phyloP scores from a whole-genome alignment of 352 stramenopile genomes.

The Phytophthora meadii region DNA sequence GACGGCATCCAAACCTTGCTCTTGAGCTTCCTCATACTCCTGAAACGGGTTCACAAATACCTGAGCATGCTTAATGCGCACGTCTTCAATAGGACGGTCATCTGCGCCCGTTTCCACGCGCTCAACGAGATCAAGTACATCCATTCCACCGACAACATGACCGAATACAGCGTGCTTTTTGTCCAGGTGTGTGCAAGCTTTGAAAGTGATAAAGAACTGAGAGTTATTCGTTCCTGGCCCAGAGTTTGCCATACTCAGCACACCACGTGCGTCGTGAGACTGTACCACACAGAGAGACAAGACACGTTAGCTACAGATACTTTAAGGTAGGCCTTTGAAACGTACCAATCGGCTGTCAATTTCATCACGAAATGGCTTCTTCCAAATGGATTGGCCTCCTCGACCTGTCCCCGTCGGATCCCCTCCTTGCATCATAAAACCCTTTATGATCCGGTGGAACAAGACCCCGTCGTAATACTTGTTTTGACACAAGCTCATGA shows the following conservation, averaged over 20 bases:
- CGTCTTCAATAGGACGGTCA: constrained; percentile 84
- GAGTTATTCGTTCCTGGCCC: constrained; percentile 95
- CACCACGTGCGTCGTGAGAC: constrained; percentile 88
- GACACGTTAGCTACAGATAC: constrained; percentile 4
- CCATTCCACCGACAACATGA: constrained; percentile 92
- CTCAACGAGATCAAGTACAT: constrained; percentile 86
- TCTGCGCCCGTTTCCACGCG: constrained; percentile 70
- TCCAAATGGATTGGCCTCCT: constrained; percentile 95
- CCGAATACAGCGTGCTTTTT: constrained; percentile 99
- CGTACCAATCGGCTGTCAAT: constrained; percentile 95
- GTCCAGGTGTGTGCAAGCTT: constrained; percentile 96
- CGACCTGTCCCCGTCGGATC: constrained; percentile 96
- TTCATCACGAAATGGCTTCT: constrained; percentile 95
- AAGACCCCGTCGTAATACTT: constrained; percentile 95
- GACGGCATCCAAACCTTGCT: constrained; percentile 64
- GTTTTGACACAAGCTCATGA: constrained; percentile 93
- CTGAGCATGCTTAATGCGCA: constrained; percentile 80
- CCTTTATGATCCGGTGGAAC: constrained; percentile 97
- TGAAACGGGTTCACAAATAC: constrained; percentile 93
- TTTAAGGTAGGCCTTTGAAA: background rate
- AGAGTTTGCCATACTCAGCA: constrained; percentile 98
- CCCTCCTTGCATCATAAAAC: constrained; percentile 97
- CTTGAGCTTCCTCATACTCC: constrained; percentile 76
- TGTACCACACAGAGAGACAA: constrained; percentile 30
- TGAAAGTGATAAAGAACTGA: constrained; percentile 99